These are phyloP conservation scores for Larix sibirica DNA, from an alignment of 83 land plant species.

Conservation along the genomic window DNA sequence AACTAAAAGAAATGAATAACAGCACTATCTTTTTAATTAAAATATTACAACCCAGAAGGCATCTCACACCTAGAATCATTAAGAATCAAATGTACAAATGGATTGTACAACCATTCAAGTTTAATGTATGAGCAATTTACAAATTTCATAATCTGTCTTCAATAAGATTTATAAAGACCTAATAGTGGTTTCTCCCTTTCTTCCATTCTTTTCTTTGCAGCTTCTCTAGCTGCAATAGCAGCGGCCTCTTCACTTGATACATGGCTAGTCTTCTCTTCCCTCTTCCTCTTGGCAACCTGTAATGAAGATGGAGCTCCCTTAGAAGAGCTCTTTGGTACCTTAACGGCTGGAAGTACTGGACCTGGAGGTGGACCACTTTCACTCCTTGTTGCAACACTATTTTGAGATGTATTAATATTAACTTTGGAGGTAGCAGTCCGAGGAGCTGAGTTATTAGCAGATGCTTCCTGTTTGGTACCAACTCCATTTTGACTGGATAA, in stretches of 20 bases:
- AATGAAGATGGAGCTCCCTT: conserved; percentile 64
- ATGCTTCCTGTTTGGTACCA: background rate
- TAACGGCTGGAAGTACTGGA: conserved; percentile 35
- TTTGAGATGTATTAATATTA: background rate
- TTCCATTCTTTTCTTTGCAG: conserved; percentile 71
- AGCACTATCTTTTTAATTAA: too few species aligned
- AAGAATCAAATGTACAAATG: too few species aligned
- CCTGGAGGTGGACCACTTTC: conserved; percentile 51
- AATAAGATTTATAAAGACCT: conserved; percentile 53
- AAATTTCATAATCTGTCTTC: background rate
- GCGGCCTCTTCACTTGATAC: conserved; percentile 59
- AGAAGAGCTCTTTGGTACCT: conserved; percentile 44
- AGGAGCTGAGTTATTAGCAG: background rate
- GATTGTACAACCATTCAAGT: too few species aligned
- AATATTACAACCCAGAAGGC: too few species aligned
- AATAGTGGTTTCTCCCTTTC: conserved; percentile 61
- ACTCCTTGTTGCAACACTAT: conserved; percentile 13
- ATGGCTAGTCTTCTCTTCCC: conserved; percentile 46
- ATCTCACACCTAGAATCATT: too few species aligned
- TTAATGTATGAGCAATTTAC: too few species aligned
- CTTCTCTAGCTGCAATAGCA: conserved; percentile 69
- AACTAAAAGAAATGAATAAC: too few species aligned
- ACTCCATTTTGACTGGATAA: background rate
- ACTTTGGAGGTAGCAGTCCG: background rate
- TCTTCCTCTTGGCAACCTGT: conserved; percentile 57